Evolutionary conservation across 225 moss, liverwort and hornwort species (phyloP).

Genomic region (Neckera pumila): DNA sequence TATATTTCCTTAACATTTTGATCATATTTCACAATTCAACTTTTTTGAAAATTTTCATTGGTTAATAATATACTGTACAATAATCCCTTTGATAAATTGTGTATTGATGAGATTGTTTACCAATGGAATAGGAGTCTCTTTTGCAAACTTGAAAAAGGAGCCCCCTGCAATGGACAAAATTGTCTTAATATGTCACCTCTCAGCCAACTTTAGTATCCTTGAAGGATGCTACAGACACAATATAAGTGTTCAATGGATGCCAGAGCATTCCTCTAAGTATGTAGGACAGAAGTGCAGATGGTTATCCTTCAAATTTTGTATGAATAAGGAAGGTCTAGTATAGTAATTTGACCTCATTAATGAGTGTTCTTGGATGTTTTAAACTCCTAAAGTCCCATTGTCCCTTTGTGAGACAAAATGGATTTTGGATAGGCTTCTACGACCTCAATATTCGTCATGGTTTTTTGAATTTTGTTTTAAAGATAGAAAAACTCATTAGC

Average conservation of each 20-base stretch:
- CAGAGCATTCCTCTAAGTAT: not conserved
- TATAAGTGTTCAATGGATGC: accelerated
- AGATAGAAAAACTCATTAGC: too few relatives aligned
- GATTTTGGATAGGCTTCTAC: too few relatives aligned
- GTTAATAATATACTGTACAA: not conserved
- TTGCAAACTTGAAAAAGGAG: not conserved
- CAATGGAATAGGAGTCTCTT: accelerated
- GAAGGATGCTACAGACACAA: accelerated
- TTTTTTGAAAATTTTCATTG: accelerated
- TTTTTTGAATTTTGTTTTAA: too few relatives aligned
- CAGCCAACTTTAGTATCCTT: accelerated
- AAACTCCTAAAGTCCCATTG: too few relatives aligned
- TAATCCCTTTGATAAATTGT: not conserved
- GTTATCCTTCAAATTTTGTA: accelerated
- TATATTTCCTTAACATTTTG: not conserved
- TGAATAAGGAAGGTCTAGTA: accelerated
- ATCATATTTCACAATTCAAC: not conserved
- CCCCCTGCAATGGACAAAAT: accelerated
- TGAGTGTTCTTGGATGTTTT: accelerated
- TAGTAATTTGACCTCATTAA: not conserved
- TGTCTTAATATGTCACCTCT: not conserved
- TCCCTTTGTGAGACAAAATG: too few relatives aligned
- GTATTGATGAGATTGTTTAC: not conserved
- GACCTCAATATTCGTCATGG: too few relatives aligned
- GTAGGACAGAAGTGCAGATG: accelerated